These are phyloP conservation scores for Davidsoniella eucalypti DNA, from an alignment of 2,329 filamentous ascomycete genomes.

Conservation along the genomic window DNA sequence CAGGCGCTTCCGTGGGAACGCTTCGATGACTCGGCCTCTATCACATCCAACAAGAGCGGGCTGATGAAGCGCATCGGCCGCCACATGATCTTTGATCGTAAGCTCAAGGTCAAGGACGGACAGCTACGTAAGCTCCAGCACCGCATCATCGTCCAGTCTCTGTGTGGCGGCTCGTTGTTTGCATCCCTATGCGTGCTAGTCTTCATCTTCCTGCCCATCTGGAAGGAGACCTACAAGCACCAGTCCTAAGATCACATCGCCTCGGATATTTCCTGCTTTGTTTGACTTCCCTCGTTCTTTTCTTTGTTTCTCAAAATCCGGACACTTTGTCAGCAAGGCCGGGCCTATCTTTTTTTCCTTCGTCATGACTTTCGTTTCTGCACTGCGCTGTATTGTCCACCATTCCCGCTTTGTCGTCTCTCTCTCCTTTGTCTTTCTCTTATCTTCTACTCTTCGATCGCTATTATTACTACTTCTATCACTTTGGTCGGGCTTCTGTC, in stretches of 20 bases:
- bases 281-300: too few species aligned
- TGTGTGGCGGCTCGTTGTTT: conserved; percentile 23
- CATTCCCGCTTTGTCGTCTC: neutral
- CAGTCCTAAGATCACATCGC: neutral
- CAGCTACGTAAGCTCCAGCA: conserved; percentile 27
- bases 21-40: conserved; percentile 23
- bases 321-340: too few species aligned
- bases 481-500: neutral
- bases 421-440: neutral
- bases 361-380: neutral
- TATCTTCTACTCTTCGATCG: neutral
- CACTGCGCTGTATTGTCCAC: neutral
- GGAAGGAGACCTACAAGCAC: conserved; percentile 21
- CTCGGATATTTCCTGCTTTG: too few species aligned
- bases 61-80: conserved; percentile 20
- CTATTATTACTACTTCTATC: too few species aligned
- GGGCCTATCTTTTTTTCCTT: neutral
- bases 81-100: conserved; percentile 32
- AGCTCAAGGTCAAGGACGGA: conserved; percentile 27
- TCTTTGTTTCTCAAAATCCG: too few species aligned
- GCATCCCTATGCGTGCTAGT: conserved; percentile 22
- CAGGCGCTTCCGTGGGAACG: conserved; percentile 32
- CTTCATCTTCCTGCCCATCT: conserved; percentile 29
- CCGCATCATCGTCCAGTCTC: conserved; percentile 28
- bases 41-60: conserved; percentile 15